Evolutionary conservation across 352 stramenopile species (phyloP), one percentile per base, ranked within the genome.

Genomic region (Globisporangium orthogonon): DNA sequence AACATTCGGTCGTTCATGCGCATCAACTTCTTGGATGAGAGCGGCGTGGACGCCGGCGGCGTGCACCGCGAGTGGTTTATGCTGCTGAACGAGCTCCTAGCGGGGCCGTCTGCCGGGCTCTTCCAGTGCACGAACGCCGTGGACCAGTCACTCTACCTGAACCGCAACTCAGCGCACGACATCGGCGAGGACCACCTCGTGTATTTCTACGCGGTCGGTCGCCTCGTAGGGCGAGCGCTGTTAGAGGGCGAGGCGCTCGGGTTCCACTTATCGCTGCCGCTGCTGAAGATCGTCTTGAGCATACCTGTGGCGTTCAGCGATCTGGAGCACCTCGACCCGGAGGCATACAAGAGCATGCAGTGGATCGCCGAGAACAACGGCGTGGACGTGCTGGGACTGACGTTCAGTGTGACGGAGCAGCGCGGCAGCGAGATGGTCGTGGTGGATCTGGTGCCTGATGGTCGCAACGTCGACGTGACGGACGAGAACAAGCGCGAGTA

Each of bases 271-370:
- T 85, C 89, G 9, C 74, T 87, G 11, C 83, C 95, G 30, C 66
- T 98, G 51, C 23, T 51, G 65, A 99, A 99, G 73, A 89, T 98
- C 56, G 88, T 99, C 23, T 73, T 98, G 9, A 95, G 90, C 49
- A 95, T 94, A 57, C 97, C 97, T 1, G 81, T 98, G 13, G 91
- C 83, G 2, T 96, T 98, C 52, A 55, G 54, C 6, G 75, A 86
- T 47, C 54, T 81, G 31, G 73, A 70, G 33, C 65, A 63, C 18
- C 56, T 83, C 17, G 74, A 86, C 18, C 69, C 68, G 1, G 69
- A 74, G 15, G 59, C 63, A 10, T 78, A 78, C 61, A 81, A 80
- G 57, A 80, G 62, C 52, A 44, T 86, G 39, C 7, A 65, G 29
- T 86, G 75, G 71, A 68, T 86, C 37, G 31, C 78, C 1, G 62